Percentiles rank a stretch among this genome's conserved stretches.
Evolutionary conservation across 352 stramenopile species (phyloP).

Genomic region (Peronospora destructor): DNA sequence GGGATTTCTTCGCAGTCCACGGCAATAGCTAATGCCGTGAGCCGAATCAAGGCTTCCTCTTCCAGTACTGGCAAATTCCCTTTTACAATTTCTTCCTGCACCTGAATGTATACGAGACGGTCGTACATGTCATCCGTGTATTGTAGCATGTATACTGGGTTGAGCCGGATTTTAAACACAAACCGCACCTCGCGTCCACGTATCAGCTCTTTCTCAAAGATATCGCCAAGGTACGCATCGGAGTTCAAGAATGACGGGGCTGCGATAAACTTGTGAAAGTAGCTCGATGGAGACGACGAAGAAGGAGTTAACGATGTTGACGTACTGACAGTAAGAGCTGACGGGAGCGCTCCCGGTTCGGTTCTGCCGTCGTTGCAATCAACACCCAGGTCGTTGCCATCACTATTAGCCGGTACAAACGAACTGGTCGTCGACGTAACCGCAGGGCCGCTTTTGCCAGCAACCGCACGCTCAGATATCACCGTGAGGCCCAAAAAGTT

Average conservation of each 20-base stretch:
- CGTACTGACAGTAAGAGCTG: slow-evolving; percentile 18
- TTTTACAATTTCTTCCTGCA: slow-evolving; percentile 88
- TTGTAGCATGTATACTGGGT: slow-evolving; percentile 69
- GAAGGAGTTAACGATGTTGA: slow-evolving; percentile 29
- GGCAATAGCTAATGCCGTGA: slow-evolving; percentile 73
- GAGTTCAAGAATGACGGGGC: slow-evolving; percentile 70
- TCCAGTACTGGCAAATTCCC: slow-evolving; percentile 80
- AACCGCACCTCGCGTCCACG: slow-evolving; percentile 87
- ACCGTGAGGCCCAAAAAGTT: slow-evolving; percentile 64
- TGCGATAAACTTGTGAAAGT: slow-evolving; percentile 75
- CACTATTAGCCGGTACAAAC: slow-evolving; percentile 28
- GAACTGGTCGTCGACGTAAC: slow-evolving; percentile 16
- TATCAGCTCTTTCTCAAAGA: slow-evolving; percentile 88
- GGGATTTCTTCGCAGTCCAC: slow-evolving; percentile 69
- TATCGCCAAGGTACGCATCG: slow-evolving; percentile 86
- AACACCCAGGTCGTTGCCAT: slow-evolving; percentile 24
- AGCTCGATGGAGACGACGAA: slow-evolving; percentile 40
- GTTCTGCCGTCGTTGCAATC: slow-evolving; percentile 14
- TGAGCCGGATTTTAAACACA: slow-evolving; percentile 90
- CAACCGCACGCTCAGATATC: slow-evolving; percentile 40
- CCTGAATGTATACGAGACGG: slow-evolving; percentile 85
- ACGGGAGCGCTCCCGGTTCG: slow-evolving; percentile 14
- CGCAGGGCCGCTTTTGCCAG: slow-evolving; percentile 20
- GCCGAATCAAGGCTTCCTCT: slow-evolving; percentile 65
- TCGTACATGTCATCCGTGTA: slow-evolving; percentile 83